Evolutionary conservation across 495 filamentous ascomycete species (phyloP), one percentile per base, ranked within the genome.

Genomic region (Tuber borchii): DNA sequence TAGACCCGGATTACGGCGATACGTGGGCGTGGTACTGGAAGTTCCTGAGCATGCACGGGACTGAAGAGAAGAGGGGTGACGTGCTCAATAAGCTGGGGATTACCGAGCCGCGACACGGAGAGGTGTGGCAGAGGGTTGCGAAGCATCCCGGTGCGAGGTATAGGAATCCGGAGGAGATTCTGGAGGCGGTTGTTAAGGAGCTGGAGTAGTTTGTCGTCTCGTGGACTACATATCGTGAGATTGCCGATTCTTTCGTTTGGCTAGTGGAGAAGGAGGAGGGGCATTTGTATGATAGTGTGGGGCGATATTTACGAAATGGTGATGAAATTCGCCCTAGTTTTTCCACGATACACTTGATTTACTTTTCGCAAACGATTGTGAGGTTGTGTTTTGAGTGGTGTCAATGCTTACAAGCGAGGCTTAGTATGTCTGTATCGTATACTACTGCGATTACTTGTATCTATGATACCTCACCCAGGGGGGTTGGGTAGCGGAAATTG

Each of bases 21-120:
- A 93, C 91, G 9, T 99, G 95, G 95, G 95, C 93, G 56, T 99
- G 95, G 95, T 99, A 97, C 81, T 95, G 92, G 84, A 96, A 95
- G 84, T 99, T 97, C 82, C 82, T 97, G 79, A 75, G 88, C 77
- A 91, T 95, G 87, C 93, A 99, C 86, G 96, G 96, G 8, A 97
- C 92, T 40, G 91, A 90, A 39, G 78, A 79, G 73, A 79, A 77
- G 73, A 72, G 76, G 42, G 72, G 68, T 26, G 82, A 80, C 79
- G 74, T 81, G 73, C 71, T 77, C 40, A 48, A 39, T 45, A 81
- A 76, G 69, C 65, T 83, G 44, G 75, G 69, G 6, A 71, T 71
- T 68, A 82, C 91, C 83, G 95, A 98, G 85, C 95, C 95, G 17
- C 90, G 90, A 79, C 93, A 97, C 85, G 95, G 95, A 16, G 95